Percentiles rank a stretch among this genome's conserved stretches.
phyloP scores from a whole-genome alignment of 2,329 filamentous ascomycete species.

The Talaromyces sp. region DNA sequence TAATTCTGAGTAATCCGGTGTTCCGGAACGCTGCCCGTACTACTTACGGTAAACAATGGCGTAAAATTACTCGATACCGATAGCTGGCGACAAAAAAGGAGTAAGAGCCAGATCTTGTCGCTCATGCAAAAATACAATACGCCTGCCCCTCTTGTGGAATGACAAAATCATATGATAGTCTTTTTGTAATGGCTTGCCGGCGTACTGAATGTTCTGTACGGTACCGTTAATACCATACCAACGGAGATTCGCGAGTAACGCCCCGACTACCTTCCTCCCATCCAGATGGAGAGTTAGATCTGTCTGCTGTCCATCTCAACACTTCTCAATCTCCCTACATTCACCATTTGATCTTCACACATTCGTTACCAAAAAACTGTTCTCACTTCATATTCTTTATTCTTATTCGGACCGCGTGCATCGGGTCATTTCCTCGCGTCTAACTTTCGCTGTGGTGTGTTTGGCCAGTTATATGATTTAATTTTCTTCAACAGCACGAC shows the following conservation, averaged over 20 bases:
- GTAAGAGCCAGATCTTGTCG: background rate
- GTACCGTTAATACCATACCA: slow-evolving; percentile 3
- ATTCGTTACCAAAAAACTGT: slow-evolving; percentile 2
- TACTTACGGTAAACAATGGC: background rate
- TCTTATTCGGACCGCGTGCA: background rate
- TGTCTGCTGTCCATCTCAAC: slow-evolving; percentile 2
- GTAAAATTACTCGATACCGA: background rate
- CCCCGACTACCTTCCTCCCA: background rate
- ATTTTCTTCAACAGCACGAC: background rate
- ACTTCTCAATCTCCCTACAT: background rate
- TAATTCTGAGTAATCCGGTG: background rate
- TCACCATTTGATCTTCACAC: background rate
- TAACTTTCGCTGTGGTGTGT: background rate
- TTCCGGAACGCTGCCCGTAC: background rate
- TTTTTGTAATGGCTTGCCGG: background rate
- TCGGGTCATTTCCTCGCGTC: background rate
- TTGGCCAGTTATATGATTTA: background rate
- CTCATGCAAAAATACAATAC: background rate
- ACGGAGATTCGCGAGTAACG: background rate
- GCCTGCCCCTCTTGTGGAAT: background rate
- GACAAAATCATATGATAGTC: background rate
- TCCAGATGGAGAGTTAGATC: slow-evolving; percentile 4
- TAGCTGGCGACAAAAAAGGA: slow-evolving; percentile 2
- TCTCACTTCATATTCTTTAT: background rate
- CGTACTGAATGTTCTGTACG: background rate